Percentiles rank a stretch among this genome's conserved stretches.
phyloP scores from a whole-genome alignment of 2,329 filamentous ascomycete genomes.

The Aspergillus sp. region DNA sequence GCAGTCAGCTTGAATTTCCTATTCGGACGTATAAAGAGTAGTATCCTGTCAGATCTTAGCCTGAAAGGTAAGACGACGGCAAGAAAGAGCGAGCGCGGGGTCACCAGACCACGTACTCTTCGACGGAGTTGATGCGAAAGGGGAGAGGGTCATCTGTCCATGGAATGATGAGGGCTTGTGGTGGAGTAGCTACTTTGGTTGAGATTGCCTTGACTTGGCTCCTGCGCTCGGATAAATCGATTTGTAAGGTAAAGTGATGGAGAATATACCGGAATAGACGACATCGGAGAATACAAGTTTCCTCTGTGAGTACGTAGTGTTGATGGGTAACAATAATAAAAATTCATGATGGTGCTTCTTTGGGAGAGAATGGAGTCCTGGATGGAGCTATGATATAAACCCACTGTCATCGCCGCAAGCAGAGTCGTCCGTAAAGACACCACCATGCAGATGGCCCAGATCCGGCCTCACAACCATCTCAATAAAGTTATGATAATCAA shows the following conservation, averaged over 20 bases:
- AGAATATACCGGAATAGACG: not conserved
- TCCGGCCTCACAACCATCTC: not conserved
- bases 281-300: not conserved
- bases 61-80: conserved; percentile 13
- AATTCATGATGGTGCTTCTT: not conserved
- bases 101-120: not conserved
- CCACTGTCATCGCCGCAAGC: conserved; percentile 6
- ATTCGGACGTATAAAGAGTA: conserved; percentile 3
- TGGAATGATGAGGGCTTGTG: conserved; percentile 10
- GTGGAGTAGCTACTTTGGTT: conserved; percentile 15
- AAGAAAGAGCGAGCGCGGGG: not conserved
- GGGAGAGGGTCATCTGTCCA: conserved; percentile 14
- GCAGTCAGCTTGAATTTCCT: conserved; percentile 1
- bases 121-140: conserved; percentile 10
- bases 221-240: conserved; percentile 20
- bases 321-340: not conserved
- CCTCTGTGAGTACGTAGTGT: not conserved
- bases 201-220: conserved; percentile 16
- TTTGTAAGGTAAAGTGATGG: conserved; percentile 4
- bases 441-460: not conserved
- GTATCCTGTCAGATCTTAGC: conserved; percentile 5
- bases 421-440: not conserved
- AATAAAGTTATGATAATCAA: conserved; percentile 5
- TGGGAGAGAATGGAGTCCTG: not conserved
- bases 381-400: conserved; percentile 9